Conservation (phyloP, 2,329 filamentous ascomycete species). For the Akanthomyces uredinophilus region DNA sequence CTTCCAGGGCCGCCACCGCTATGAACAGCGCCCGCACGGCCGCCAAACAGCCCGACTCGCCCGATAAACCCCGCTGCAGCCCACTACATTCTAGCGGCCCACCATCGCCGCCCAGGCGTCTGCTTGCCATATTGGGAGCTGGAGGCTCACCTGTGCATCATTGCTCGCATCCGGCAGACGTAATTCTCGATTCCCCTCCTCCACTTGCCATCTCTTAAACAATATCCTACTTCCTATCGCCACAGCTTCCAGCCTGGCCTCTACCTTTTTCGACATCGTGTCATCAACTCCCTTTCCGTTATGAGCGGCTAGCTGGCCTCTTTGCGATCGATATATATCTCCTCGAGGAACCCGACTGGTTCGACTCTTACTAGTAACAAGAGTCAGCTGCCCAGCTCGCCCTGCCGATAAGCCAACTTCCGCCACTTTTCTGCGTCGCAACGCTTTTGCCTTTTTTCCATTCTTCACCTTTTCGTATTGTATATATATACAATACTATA, state of each 20-base stretch:
- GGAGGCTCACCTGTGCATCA: constrained; percentile 8
- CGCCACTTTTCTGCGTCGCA: not conserved
- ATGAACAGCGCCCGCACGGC: too few species aligned
- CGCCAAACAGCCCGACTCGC: too few species aligned
- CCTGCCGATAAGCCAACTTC: not conserved
- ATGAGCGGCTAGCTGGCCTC: constrained; percentile 5
- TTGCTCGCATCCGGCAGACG: not conserved
- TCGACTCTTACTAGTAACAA: not conserved
- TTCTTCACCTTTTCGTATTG: not conserved
- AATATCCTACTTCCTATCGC: not conserved
- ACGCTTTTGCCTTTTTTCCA: not conserved
- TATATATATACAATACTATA: not conserved
- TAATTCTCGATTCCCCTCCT: constrained; percentile 3
- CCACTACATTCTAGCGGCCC: not conserved
- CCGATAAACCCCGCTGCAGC: not conserved
- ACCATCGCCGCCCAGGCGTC: not conserved
- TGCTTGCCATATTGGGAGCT: constrained; percentile 10
- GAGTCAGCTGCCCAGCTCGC: constrained; percentile 7
- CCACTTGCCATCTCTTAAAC: not conserved
- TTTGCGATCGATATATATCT: not conserved
- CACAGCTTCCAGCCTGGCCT: constrained; percentile 1
- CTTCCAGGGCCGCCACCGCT: not conserved
- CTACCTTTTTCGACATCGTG: not conserved
- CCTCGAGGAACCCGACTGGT: not conserved
- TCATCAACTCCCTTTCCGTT: not conserved